Evolutionary conservation across 768 basidiomycete genomes (phyloP), one percentile per base, ranked within the genome.

Genomic region (Tulasnella sp.): DNA sequence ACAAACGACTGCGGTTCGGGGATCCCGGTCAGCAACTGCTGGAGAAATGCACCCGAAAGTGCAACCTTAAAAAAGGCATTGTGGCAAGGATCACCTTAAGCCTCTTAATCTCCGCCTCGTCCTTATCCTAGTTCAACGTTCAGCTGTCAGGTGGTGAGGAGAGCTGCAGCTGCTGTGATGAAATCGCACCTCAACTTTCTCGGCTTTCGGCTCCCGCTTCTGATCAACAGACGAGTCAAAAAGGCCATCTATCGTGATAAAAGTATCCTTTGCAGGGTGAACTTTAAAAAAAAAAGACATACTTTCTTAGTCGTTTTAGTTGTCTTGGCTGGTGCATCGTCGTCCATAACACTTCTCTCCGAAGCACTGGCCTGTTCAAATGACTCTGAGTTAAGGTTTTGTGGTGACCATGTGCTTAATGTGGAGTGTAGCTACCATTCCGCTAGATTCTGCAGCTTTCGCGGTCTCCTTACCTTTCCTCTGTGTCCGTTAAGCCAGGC

Each of bases 31-130:
- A n/a, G n/a, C n/a, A n/a, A n/a, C n/a, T 38, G 34, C 7, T 38
- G 34, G 34, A 38, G 15, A 15, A 7, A 5, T 7, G 34, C 15
- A 38, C 34, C 44, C 57, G 31, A 60, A 4, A 10, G 24, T 8
- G 49, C 17, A 46, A n/a, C 4, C 11, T 19, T 12, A 38, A 44
- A 42, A 24, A n/a, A 2, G 50, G 49, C 15, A 61, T 22, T 50
- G 25, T 50, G 2, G 38, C 22, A 31, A 43, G 1, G 1, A 8
- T 15, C 21, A 81, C 87, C 77, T 91, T 91, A 17, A 89, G 74
- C 46, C 75, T 78, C 66, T 85, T 87, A 62, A 90, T 80, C 0
- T 76, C 80, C 66, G 83, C 84, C 62, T 89, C 88, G 44, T 86
- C 82, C 67, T 83, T 84, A 2, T 65, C 60, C 51, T 55, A 25